Evolutionary conservation across 306 rosid genomes (phyloP).

Genomic region (Quercus bicolor): DNA sequence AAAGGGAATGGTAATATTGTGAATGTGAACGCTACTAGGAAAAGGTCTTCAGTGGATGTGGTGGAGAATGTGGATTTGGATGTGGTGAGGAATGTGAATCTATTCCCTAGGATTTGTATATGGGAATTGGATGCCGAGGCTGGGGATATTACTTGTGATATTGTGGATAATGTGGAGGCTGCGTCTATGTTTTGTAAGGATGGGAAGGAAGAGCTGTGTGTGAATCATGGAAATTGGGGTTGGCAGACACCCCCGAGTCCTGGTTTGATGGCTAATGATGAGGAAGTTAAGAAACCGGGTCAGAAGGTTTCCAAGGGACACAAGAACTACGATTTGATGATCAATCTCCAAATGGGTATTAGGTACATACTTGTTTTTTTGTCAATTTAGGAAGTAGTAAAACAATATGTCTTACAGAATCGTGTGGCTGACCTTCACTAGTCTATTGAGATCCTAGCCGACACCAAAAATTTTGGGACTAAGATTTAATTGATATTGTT

Average conservation of each 20-base stretch:
- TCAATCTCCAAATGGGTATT: conserved; percentile 48
- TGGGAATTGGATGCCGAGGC: conserved; percentile 58
- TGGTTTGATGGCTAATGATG: conserved; percentile 28
- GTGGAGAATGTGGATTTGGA: conserved; percentile 15
- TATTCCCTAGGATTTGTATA: conserved; percentile 44
- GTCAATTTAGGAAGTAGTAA: neutral
- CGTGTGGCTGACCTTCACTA: no score
- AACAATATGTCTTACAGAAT: no score
- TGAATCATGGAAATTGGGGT: conserved; percentile 6
- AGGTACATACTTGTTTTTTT: conserved; percentile 15
- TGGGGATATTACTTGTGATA: conserved; percentile 56
- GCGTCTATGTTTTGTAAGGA: conserved; percentile 39
- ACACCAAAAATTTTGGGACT: no score
- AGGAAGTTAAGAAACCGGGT: conserved; percentile 44
- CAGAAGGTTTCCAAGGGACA: conserved; percentile 40
- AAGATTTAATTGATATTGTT: no score
- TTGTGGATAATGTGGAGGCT: conserved; percentile 37
- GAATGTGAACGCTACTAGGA: conserved; percentile 30
- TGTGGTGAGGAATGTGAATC: conserved; percentile 33
- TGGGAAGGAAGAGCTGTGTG: conserved; percentile 24
- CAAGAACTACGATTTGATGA: conserved; percentile 49
- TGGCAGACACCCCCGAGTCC: conserved; percentile 30
- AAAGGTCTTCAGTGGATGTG: conserved; percentile 32
- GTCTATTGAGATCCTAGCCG: no score
- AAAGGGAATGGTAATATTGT: conserved; percentile 8